Evolutionary conservation across 495 filamentous ascomycete species (phyloP), one percentile per base, ranked within the genome.

Genomic region (Glutinoglossum americanum): DNA sequence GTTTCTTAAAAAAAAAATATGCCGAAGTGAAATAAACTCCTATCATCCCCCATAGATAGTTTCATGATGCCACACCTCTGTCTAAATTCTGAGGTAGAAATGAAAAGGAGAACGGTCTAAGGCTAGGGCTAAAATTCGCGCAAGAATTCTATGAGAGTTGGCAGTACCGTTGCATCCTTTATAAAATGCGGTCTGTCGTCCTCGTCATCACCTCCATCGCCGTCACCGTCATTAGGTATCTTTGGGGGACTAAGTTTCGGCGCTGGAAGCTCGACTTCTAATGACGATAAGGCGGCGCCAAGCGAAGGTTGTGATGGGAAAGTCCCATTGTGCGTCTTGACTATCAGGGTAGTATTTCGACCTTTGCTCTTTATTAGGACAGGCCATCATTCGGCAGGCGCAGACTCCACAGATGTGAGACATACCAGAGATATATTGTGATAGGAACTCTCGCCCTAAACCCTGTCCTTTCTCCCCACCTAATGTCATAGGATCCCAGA

Each of bases 341-440:
- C 64, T 0, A 79, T 84, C 25, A 97, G 67, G 28, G 78, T 85
- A 4, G 83, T 89, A 69, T 96, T 95, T 63, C 71, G 79, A 3
- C 80, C 81, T 84, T 45, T 13, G 19, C 48, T 44, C 25, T 58
- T 1, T n/a, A 26, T 35, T 58, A 35, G 35, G 0, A 13, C 35
- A 6, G 39, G 41, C 51, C 56, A 41, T 54, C 55, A 56, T 58
- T 59, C 8, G 1, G 51, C 30, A 19, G 23, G 7, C n/a, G 51
- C 3, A 30, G 26, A 37, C 26, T 41, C 30, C 27, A 27, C 3
- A 59, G 39, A 39, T 15, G 30, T 30, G 41, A 27, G 41, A 64
- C 69, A 60, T 63, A 81, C 92, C 89, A 23, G 89, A 95, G 25
- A 95, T 70, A 63, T 94, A 96, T 63, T 85, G 77, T 0, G 89